These are phyloP conservation scores for Botryotinia calthae DNA, from an alignment of 2,329 filamentous ascomycete species.

Conservation along the genomic window DNA sequence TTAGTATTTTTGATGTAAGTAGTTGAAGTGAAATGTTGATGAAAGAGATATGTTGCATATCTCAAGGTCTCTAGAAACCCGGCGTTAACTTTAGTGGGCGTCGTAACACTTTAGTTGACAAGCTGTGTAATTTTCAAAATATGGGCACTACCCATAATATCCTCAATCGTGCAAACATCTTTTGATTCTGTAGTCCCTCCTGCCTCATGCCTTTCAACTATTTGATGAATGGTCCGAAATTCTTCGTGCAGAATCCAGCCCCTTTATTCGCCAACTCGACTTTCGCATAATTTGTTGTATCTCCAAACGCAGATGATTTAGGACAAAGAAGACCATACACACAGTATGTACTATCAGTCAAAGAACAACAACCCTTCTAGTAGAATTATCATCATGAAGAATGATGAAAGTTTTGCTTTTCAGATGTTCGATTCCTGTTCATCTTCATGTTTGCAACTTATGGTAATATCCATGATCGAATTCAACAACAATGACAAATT, in stretches of 20 bases:
- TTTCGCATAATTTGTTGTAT: background rate
- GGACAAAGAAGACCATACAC: background rate
- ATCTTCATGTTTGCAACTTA: background rate
- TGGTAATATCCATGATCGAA: background rate
- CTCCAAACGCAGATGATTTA: background rate
- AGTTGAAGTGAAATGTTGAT: background rate
- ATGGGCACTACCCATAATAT: too few species aligned
- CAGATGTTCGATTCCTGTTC: background rate
- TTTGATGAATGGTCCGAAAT: background rate
- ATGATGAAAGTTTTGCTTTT: background rate
- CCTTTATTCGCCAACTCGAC: background rate
- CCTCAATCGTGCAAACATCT: background rate
- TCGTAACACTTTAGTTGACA: background rate
- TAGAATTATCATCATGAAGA: too few species aligned
- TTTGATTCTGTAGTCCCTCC: background rate
- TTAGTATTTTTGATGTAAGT: background rate
- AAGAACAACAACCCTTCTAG: background rate
- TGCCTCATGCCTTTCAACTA: background rate
- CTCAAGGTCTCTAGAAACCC: background rate
- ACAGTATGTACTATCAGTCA: background rate
- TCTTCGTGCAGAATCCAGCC: background rate
- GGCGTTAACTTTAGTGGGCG: background rate
- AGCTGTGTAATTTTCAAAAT: background rate
- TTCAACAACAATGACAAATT: background rate
- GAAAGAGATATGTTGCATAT: background rate